Conservation (phyloP, 2,329 filamentous ascomycete species). For the Nakataea oryzae region DNA sequence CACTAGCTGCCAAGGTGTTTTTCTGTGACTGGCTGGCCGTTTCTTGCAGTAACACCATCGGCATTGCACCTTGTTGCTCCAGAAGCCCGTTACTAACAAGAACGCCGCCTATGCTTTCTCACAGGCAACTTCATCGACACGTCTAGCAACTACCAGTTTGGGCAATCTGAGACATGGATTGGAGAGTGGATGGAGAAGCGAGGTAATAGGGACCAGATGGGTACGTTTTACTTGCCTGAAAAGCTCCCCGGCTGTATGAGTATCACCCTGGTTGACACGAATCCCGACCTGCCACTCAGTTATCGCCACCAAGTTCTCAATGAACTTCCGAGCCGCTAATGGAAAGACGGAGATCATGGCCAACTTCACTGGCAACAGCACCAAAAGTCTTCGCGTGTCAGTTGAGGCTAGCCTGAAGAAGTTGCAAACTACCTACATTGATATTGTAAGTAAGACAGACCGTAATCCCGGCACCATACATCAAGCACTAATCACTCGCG, state of each 20-base stretch:
- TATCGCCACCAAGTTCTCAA: conserved; percentile 60
- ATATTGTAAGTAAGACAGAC: conserved; percentile 35
- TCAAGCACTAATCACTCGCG: not conserved
- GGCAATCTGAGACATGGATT: conserved; percentile 54
- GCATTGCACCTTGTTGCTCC: too few relatives aligned
- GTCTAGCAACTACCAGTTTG: conserved; percentile 55
- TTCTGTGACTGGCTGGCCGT: too few relatives aligned
- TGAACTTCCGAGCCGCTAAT: conserved; percentile 36
- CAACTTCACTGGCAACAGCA: conserved; percentile 48
- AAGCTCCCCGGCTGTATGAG: not conserved
- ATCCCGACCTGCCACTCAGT: conserved; percentile 25
- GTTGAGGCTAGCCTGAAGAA: conserved; percentile 47
- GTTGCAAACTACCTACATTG: conserved; percentile 59
- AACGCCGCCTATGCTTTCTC: not conserved
- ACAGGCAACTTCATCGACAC: conserved; percentile 66
- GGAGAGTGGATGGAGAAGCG: conserved; percentile 61
- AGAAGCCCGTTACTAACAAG: not conserved
- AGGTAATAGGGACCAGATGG: conserved; percentile 54
- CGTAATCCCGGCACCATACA: not conserved
- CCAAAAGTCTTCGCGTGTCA: conserved; percentile 48
- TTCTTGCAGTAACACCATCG: too few relatives aligned
- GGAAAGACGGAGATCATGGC: conserved; percentile 30
- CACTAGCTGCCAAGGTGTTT: not conserved
- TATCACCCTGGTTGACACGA: conserved; percentile 4
- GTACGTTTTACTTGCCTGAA: conserved; percentile 18